These are phyloP conservation scores for Leishmania martiniquensis DNA, from an alignment of 208 protist genomes.

Conservation along the genomic window DNA sequence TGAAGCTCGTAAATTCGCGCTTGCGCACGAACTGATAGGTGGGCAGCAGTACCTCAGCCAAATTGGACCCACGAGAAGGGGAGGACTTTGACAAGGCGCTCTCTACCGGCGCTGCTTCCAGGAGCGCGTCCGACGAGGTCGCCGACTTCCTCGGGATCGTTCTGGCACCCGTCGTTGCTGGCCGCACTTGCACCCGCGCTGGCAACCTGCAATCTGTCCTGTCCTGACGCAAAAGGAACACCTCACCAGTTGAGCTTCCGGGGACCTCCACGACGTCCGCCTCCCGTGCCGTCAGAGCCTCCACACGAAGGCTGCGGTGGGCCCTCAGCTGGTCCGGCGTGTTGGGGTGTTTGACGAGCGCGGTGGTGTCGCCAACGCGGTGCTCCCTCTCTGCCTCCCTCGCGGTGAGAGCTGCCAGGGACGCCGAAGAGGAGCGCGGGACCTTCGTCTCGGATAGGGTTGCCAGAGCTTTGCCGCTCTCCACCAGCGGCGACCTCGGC, in stretches of 20 bases:
- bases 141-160: background rate
- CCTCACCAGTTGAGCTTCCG: constrained; percentile 20
- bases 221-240: constrained; percentile 27
- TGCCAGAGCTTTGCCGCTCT: background rate
- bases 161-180: background rate
- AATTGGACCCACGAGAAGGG: constrained; percentile 9
- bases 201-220: background rate
- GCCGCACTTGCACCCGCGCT: constrained; percentile 2
- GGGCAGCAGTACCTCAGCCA: constrained; percentile 45
- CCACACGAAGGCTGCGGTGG: background rate
- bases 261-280: constrained; percentile 16
- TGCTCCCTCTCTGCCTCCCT: background rate
- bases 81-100: background rate
- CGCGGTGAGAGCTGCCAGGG: background rate
- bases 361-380: background rate
- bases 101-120: background rate
- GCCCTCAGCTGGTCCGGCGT: background rate
- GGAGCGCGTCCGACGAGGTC: background rate
- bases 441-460: background rate
- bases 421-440: background rate
- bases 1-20: constrained; percentile 54
- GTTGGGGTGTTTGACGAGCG: background rate
- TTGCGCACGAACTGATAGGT: constrained; percentile 60
- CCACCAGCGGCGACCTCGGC: background rate
- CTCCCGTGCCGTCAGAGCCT: background rate